A percentile compares a stretch with the other conserved stretches of the same genome.
Conservation (phyloP, 2,329 filamentous ascomycete genomes). For the Macroventuria anomochaeta region DNA sequence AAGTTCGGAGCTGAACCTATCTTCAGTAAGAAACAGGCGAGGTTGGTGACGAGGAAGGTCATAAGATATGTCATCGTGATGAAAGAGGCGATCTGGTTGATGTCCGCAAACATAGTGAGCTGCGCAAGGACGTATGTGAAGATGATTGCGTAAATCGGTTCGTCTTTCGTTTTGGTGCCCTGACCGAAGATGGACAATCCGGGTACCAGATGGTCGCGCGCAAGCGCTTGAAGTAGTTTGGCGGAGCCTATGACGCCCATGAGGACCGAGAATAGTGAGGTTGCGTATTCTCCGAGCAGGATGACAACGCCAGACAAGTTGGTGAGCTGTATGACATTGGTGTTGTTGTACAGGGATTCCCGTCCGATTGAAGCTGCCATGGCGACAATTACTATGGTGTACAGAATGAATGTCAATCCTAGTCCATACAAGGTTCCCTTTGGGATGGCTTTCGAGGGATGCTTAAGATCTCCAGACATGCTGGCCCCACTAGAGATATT, state of each 20-base stretch:
- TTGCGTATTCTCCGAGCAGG: conserved; percentile 81
- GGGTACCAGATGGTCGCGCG: conserved; percentile 78
- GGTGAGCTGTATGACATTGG: conserved; percentile 82
- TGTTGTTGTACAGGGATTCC: conserved; percentile 73
- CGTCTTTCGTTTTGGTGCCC: conserved; percentile 73
- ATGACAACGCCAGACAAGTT: conserved; percentile 77
- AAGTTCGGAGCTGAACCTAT: conserved; percentile 90
- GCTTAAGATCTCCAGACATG: conserved; percentile 86
- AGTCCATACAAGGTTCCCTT: conserved; percentile 83
- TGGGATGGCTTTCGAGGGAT: conserved; percentile 84
- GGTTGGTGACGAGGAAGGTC: conserved; percentile 88
- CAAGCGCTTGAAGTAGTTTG: conserved; percentile 83
- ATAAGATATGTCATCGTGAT: conserved; percentile 93
- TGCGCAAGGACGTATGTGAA: conserved; percentile 79
- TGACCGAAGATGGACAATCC: conserved; percentile 76
- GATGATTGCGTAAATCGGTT: conserved; percentile 77
- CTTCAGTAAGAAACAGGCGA: conserved; percentile 86
- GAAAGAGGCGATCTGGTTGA: conserved; percentile 87
- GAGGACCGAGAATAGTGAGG: conserved; percentile 81
- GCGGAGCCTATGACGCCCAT: conserved; percentile 88
- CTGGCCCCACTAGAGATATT: conserved; percentile 71
- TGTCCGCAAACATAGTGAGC: conserved; percentile 78
- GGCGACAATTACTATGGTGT: conserved; percentile 76
- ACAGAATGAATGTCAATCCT: conserved; percentile 75
- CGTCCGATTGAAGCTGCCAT: conserved; percentile 79